These are phyloP conservation scores for Ustilago trichophora DNA, from an alignment of 1,284 basidiomycete genomes.

Conservation along the genomic window DNA sequence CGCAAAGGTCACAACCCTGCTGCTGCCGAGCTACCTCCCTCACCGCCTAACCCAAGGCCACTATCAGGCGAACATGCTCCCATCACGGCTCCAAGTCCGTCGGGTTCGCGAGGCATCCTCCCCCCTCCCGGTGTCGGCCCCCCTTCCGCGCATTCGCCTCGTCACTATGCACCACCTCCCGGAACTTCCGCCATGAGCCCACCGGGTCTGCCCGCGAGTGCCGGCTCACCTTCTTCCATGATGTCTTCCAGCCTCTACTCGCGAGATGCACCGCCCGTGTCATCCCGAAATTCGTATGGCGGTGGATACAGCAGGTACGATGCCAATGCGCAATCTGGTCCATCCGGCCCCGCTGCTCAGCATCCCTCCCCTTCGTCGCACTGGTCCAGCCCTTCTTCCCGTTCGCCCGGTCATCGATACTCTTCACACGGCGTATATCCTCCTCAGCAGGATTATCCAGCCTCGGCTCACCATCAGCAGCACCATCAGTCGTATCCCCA, in stretches of 20 bases:
- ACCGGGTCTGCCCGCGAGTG: constrained; percentile 28
- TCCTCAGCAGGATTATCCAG: constrained; percentile 22
- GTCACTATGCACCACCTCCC: constrained; percentile 18
- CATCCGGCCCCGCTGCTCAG: constrained; percentile 14
- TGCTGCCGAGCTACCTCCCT: constrained; percentile 21
- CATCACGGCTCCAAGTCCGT: constrained; percentile 22
- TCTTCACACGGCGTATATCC: constrained; percentile 26
- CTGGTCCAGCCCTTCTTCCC: constrained; percentile 36
- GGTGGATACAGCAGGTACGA: constrained; percentile 30
- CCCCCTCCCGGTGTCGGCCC: constrained; percentile 10
- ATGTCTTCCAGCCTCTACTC: constrained; percentile 32
- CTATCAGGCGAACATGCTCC: constrained; percentile 12
- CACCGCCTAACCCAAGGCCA: constrained; percentile 8
- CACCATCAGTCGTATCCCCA: constrained; percentile 24
- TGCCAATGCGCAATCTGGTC: background rate
- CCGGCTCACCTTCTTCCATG: constrained; percentile 22
- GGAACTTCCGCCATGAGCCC: constrained; percentile 28
- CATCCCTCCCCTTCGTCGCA: constrained; percentile 33
- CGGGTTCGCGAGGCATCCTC: constrained; percentile 13
- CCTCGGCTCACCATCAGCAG: constrained; percentile 16
- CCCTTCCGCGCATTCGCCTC: constrained; percentile 14
- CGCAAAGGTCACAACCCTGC: constrained; percentile 47
- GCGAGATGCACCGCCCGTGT: constrained; percentile 22
- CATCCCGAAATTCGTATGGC: constrained; percentile 21
- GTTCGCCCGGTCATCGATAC: constrained; percentile 32